Percentiles rank a stretch among this genome's conserved stretches.
Evolutionary conservation across 139 green algal genomes (phyloP).

Genomic region (Spirogloea muscicola): DNA sequence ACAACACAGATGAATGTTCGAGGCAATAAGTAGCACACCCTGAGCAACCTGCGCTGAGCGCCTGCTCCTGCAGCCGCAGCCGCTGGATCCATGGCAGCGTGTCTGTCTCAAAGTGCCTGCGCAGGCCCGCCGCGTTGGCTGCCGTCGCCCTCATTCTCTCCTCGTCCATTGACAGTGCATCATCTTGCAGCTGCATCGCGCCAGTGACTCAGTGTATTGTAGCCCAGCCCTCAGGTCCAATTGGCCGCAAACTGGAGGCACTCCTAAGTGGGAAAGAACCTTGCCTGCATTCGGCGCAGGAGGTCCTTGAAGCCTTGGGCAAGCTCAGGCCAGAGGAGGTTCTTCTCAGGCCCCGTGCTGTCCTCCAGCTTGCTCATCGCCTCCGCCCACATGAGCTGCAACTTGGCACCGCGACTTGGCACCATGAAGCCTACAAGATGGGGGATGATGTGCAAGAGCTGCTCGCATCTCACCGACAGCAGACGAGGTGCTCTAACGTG

Average conservation of each 20-base stretch:
- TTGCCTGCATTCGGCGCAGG: constrained; percentile 2
- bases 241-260: not conserved
- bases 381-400: constrained; percentile 24
- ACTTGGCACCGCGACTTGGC: too few relatives aligned
- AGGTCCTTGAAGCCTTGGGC: constrained; percentile 32
- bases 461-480: too few relatives aligned
- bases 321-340: constrained; percentile 32
- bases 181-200: constrained; percentile 12
- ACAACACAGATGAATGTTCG: too few relatives aligned
- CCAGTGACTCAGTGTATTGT: not conserved
- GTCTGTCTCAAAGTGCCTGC: constrained; percentile 12
- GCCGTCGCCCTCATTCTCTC: constrained; percentile 14
- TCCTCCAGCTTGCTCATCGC: constrained; percentile 10
- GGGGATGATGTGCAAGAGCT: too few relatives aligned
- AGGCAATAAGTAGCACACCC: too few relatives aligned
- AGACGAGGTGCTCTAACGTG: too few relatives aligned
- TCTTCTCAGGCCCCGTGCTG: not conserved
- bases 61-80: constrained; percentile 5
- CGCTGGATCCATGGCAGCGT: constrained; percentile 28
- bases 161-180: constrained; percentile 6
- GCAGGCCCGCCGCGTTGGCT: constrained; percentile 10
- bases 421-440: too few relatives aligned
- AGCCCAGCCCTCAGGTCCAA: not conserved
- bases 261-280: not conserved
- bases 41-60: constrained; percentile 18